Conservation (phyloP, 139 green algal species). For the Chlorella sorokiniana region DNA sequence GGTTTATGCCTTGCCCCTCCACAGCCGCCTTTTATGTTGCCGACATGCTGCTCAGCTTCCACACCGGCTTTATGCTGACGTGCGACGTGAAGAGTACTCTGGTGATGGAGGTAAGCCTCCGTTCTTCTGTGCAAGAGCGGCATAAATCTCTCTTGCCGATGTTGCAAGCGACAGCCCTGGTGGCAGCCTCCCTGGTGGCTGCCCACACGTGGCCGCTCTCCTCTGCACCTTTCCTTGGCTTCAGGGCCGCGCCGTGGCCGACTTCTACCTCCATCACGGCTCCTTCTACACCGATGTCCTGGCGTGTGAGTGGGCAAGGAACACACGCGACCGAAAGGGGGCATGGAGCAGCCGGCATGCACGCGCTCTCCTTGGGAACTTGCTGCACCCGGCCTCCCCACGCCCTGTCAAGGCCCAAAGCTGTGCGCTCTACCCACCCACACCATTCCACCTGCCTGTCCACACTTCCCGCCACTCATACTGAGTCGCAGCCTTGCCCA, state of each 20-base stretch:
- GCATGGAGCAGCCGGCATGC: neutral
- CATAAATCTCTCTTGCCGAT: too few relatives aligned
- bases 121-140: neutral
- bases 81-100: conserved; percentile 9
- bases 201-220: too few relatives aligned
- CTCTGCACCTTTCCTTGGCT: neutral
- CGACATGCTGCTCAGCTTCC: conserved; percentile 22
- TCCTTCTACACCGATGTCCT: conserved; percentile 8
- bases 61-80: conserved; percentile 10
- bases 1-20: neutral
- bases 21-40: conserved; percentile 16
- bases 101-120: neutral
- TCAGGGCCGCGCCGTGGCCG: conserved; percentile 4
- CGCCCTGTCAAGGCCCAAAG: too few relatives aligned
- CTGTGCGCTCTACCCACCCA: neutral
- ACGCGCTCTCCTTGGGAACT: too few relatives aligned
- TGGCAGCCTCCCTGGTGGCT: too few relatives aligned
- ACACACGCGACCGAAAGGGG: neutral
- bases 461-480: neutral
- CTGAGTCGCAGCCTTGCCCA: conserved; percentile 14
- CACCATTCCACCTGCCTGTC: neutral
- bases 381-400: too few relatives aligned
- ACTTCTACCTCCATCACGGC: conserved; percentile 23
- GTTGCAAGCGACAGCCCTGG: too few relatives aligned
- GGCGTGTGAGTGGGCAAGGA: conserved; percentile 24